Evolutionary conservation across 805 yeast species (phyloP), one percentile per base, ranked within the genome.

Genomic region (Lipomyces starkeyi): DNA sequence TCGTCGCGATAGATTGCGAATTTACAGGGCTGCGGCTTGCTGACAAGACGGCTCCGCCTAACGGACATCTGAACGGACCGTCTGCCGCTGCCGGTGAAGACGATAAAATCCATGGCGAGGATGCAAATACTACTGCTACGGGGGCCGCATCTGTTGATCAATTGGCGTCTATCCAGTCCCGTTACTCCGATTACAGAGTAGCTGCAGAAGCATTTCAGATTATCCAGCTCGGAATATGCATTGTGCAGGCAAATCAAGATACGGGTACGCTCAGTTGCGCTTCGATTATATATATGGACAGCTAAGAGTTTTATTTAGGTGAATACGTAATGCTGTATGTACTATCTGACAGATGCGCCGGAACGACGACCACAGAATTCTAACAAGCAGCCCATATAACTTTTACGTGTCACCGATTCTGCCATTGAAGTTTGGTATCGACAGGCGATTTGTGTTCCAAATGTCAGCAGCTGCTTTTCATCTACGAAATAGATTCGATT

Each of bases 331-430:
- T 43, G 49, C 49, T 14, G 49, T 43, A 43, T 43, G 49, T 43
- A 17, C 49, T 17, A 7, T 17, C 20, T 43, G 49, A 43, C 7
- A 14, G 49, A 3, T 17, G 9, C 4, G 20, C 49, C 22, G 49
- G 3, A 43, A 43, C 5, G 49, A 43, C 8, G 3, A 43, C 6
- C 49, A 3, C 40, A 9, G 6, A 40, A 14, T 40, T 43, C 49
- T 14, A 17, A 17, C 17, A 14, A 17, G 6, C 27, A 57, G 59
- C 14, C 59, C 59, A 5, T 57, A 57, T 29, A 57, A 57, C 20
- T 57, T 57, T 13, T 57, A 57, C 20, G 32, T 57, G 37, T 57
- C 59, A 35, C 59, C 59, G 6, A 57, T 57, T 29, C 59, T 57
- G n/a, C 59, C 59, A 20, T 53, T 35, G 25, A 25, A 29, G 34